These are phyloP conservation scores for Trichosanthes truncata DNA, from an alignment of 306 rosid genomes.

Conservation along the genomic window DNA sequence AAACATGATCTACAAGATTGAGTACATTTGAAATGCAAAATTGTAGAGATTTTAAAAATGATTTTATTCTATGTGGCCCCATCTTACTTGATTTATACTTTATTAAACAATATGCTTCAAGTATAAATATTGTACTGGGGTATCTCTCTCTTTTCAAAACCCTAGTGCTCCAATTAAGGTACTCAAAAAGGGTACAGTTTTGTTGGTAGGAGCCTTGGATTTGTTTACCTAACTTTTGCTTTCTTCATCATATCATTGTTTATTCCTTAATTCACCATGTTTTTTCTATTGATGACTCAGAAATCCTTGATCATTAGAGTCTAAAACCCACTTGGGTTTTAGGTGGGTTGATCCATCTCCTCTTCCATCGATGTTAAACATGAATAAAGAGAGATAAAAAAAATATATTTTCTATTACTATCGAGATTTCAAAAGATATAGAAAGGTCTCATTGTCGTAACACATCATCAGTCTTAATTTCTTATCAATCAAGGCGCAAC, in stretches of 20 bases:
- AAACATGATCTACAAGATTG: background rate
- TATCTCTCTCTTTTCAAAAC: background rate
- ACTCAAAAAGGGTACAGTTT: conserved; percentile 8
- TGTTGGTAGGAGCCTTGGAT: conserved; percentile 13
- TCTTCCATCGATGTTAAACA: background rate
- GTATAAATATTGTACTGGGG: background rate
- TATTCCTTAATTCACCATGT: conserved; percentile 1
- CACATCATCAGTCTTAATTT: background rate
- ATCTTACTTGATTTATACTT: background rate
- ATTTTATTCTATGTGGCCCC: background rate
- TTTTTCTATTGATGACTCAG: background rate
- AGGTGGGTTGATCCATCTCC: background rate
- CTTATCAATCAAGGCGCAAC: background rate
- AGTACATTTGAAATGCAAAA: background rate
- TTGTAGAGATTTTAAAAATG: background rate
- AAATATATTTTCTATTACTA: background rate
- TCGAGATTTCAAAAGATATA: background rate
- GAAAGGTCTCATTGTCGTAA: background rate
- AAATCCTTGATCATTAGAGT: background rate
- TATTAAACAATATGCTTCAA: background rate
- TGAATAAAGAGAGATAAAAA: background rate
- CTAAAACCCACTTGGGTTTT: background rate
- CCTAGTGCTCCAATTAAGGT: background rate
- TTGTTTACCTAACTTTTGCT: conserved; percentile 4
- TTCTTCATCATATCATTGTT: background rate